A percentile compares a stretch with the other conserved stretches of the same genome.
Conservation (phyloP, 2,329 filamentous ascomycete species). For the Hypoxylon sp. region DNA sequence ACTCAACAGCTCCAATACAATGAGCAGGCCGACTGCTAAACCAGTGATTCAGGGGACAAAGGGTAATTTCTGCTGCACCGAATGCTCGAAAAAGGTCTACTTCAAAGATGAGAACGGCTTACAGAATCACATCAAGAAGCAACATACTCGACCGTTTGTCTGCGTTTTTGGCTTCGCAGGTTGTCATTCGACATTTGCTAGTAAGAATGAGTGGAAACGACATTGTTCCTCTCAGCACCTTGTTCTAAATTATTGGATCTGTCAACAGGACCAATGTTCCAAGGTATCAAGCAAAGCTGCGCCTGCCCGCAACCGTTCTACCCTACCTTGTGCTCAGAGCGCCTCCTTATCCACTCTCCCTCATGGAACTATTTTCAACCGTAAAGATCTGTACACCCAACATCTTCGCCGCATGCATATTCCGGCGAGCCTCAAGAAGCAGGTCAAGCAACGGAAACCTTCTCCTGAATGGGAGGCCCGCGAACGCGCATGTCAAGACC, state of each 20-base stretch:
- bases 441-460: slow-evolving; percentile 57
- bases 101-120: slow-evolving; percentile 64
- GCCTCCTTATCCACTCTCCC: slow-evolving; percentile 54
- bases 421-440: slow-evolving; percentile 61
- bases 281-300: slow-evolving; percentile 50
- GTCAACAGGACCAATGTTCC: slow-evolving; percentile 73
- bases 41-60: slow-evolving; percentile 47
- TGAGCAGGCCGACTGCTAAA: slow-evolving; percentile 39
- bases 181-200: slow-evolving; percentile 79
- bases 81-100: slow-evolving; percentile 55
- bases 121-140: slow-evolving; percentile 65
- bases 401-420: slow-evolving; percentile 90
- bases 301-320: slow-evolving; percentile 44
- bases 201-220: slow-evolving; percentile 96
- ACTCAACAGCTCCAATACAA: slow-evolving; percentile 28
- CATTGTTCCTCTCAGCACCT: slow-evolving; percentile 88
- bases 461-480: slow-evolving; percentile 64
- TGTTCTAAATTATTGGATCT: slow-evolving; percentile 80
- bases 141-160: slow-evolving; percentile 74
- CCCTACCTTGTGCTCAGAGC: slow-evolving; percentile 31
- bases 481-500: slow-evolving; percentile 69
- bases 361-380: slow-evolving; percentile 81
- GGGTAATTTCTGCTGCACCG: slow-evolving; percentile 54
- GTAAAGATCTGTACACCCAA: slow-evolving; percentile 92
- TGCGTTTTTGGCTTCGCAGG: slow-evolving; percentile 86